Conservation (phyloP, 1,284 basidiomycete species). For the Neotropicomus parvogracilis region DNA sequence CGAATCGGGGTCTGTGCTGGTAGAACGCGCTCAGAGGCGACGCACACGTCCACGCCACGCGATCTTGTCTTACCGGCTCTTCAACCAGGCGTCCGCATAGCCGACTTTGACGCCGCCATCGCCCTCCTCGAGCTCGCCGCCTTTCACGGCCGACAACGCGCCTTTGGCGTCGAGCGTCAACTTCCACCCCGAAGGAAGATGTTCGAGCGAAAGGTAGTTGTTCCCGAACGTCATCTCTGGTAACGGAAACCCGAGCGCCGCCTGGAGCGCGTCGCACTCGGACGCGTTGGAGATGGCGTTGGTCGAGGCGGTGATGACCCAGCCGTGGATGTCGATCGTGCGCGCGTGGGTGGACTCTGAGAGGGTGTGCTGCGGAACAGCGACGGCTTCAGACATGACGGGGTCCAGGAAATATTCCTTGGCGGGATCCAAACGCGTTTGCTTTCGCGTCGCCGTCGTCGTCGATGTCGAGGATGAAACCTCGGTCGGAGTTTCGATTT, state of each 20-base stretch:
- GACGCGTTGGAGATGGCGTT: constrained; percentile 75
- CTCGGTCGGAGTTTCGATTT: constrained; percentile 3
- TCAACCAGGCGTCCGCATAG: constrained; percentile 92
- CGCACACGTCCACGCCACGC: not conserved
- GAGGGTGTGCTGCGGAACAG: constrained; percentile 60
- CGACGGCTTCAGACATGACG: constrained; percentile 19
- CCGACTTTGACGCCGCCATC: constrained; percentile 92
- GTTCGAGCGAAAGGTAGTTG: constrained; percentile 71
- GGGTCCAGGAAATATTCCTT: not conserved
- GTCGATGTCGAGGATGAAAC: not conserved
- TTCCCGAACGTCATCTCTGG: constrained; percentile 98
- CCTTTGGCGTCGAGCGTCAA: constrained; percentile 69
- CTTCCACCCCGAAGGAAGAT: constrained; percentile 58
- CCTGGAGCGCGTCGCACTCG: constrained; percentile 68
- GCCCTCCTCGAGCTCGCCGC: constrained; percentile 70
- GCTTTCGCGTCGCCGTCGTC: constrained; percentile 2
- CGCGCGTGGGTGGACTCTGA: constrained; percentile 63
- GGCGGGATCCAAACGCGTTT: not conserved
- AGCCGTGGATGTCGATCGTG: constrained; percentile 60
- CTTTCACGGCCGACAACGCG: constrained; percentile 74
- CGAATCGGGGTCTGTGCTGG: constrained; percentile 56
- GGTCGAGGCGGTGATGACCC: constrained; percentile 63
- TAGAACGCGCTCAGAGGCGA: constrained; percentile 16
- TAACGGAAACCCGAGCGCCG: constrained; percentile 68
- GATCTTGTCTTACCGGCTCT: constrained; percentile 65